These are phyloP conservation scores for Haplosporangium sp. DNA, from an alignment of 371 early-diverging fungal species.

Conservation along the genomic window DNA sequence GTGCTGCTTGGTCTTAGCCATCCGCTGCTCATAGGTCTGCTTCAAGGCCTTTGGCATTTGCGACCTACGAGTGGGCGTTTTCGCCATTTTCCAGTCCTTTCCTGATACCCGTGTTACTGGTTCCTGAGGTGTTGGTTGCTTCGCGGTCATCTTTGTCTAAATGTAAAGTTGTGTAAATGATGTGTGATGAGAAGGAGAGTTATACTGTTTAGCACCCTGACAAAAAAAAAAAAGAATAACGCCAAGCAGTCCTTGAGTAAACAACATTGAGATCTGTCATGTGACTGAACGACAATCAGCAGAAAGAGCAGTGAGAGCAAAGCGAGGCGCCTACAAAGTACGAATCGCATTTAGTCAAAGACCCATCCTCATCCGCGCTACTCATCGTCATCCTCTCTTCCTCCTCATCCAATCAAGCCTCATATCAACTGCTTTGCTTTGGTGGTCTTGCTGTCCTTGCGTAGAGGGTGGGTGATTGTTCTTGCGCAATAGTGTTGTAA, in stretches of 20 bases:
- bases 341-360: too few species aligned
- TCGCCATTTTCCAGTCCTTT: slow-evolving; percentile 55
- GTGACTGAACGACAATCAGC: neutral
- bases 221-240: neutral
- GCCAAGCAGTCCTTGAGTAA: neutral
- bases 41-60: slow-evolving; percentile 51
- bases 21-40: slow-evolving; percentile 43
- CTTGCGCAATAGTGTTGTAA: too few species aligned
- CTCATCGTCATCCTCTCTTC: too few species aligned
- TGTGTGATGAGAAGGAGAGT: neutral
- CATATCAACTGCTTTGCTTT: too few species aligned
- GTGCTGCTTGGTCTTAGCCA: slow-evolving; percentile 51
- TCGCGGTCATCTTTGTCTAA: slow-evolving; percentile 52
- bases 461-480: too few species aligned
- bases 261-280: neutral
- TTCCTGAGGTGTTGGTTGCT: slow-evolving; percentile 43
- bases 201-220: neutral
- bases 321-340: too few species aligned
- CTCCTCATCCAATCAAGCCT: too few species aligned
- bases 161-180: neutral
- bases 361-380: too few species aligned
- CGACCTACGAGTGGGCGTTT: slow-evolving; percentile 40
- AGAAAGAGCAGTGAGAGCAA: too few species aligned
- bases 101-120: slow-evolving; percentile 45
- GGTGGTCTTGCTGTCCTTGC: too few species aligned